These are phyloP conservation scores for Albifimbria verrucaria DNA, from an alignment of 2,329 filamentous ascomycete genomes.

Conservation along the genomic window DNA sequence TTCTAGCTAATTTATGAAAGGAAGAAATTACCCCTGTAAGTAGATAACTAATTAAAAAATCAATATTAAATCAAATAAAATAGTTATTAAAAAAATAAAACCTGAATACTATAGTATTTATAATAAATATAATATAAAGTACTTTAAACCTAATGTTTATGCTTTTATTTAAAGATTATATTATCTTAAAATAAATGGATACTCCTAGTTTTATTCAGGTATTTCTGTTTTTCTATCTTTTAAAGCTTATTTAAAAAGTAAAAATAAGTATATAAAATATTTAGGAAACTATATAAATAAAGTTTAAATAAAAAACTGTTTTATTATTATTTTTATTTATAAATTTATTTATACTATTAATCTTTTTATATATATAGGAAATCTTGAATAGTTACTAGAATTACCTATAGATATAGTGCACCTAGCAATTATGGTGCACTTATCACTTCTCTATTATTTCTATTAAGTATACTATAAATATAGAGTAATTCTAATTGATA, in stretches of 20 bases:
- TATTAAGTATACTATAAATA: background rate
- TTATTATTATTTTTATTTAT: background rate
- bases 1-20: too few relatives aligned
- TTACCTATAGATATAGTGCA: too few relatives aligned
- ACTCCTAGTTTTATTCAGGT: background rate
- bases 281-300: background rate
- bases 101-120: background rate
- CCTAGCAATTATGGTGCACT: too few relatives aligned
- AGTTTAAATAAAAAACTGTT: background rate
- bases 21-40: too few relatives aligned
- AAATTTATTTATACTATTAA: background rate
- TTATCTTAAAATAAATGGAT: background rate
- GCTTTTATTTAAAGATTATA: too few relatives aligned
- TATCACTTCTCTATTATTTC: background rate
- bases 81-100: background rate
- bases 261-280: too few relatives aligned
- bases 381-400: too few relatives aligned
- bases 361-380: background rate
- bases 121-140: constrained; percentile 2
- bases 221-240: background rate
- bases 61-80: background rate
- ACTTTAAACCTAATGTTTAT: too few relatives aligned
- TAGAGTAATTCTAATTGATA: background rate
- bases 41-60: background rate
- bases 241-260: too few relatives aligned